These are phyloP conservation scores for Daldinia sp. DNA, from an alignment of 2,329 filamentous ascomycete genomes.

Conservation along the genomic window DNA sequence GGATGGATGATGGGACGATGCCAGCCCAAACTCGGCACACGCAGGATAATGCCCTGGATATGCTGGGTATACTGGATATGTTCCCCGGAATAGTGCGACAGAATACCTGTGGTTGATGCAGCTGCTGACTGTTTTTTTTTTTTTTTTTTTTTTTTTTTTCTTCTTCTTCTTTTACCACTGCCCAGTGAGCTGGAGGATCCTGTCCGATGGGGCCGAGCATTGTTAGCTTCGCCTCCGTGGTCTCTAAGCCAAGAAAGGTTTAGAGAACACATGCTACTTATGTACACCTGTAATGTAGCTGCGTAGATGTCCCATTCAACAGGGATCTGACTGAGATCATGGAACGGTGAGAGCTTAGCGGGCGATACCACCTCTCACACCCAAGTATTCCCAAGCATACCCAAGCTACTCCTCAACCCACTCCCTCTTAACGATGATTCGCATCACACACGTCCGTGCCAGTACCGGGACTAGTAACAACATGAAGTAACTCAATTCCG, in stretches of 20 bases:
- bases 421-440: conserved; percentile 29
- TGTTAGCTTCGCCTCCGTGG: conserved; percentile 41
- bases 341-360: conserved; percentile 32
- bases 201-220: conserved; percentile 43
- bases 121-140: conserved; percentile 27
- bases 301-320: conserved; percentile 23
- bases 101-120: conserved; percentile 20
- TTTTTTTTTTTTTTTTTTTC: too few relatives aligned
- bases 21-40: conserved; percentile 20
- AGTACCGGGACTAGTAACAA: conserved; percentile 13
- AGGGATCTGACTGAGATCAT: conserved; percentile 36
- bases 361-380: conserved; percentile 26
- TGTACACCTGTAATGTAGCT: conserved; percentile 18
- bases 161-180: conserved; percentile 10
- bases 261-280: conserved; percentile 28
- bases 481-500: not conserved
- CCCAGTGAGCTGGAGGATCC: conserved; percentile 38
- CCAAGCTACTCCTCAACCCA: conserved; percentile 18
- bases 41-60: conserved; percentile 22
- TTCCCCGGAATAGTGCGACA: conserved; percentile 7
- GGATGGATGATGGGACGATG: conserved; percentile 33
- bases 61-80: not conserved
- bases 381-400: conserved; percentile 18
- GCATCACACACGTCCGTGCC: conserved; percentile 33
- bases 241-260: conserved; percentile 39